A percentile compares a stretch with the other conserved stretches of the same genome.
These are phyloP conservation scores for Camellia granthamiana DNA, from an alignment of 148 eudicot species.

Conservation along the genomic window DNA sequence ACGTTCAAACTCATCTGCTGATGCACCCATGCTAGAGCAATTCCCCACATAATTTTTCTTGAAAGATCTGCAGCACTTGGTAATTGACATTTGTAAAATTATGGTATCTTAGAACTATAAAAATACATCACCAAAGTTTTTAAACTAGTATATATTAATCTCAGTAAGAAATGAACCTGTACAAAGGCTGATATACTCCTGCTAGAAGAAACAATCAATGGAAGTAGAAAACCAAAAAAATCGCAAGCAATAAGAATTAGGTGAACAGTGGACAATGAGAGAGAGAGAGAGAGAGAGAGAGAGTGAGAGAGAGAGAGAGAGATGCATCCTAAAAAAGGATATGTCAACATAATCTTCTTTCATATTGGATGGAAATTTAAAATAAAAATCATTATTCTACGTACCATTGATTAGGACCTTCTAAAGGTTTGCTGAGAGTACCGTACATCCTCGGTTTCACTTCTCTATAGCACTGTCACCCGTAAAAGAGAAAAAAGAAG, in stretches of 20 bases:
- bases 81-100: constrained; percentile 3
- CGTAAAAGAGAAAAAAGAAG: constrained; percentile 6
- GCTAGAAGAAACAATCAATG: constrained; percentile 22
- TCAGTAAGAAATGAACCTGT: constrained; percentile 43
- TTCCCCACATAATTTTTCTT: constrained; percentile 80
- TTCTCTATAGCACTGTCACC: constrained; percentile 74
- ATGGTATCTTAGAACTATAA: background rate
- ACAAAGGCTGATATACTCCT: constrained; percentile 67
- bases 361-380: background rate
- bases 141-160: background rate
- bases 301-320: too few relatives aligned
- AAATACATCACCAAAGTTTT: background rate
- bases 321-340: background rate
- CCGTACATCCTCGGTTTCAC: constrained; percentile 61
- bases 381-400: constrained; percentile 2
- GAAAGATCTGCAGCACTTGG: constrained; percentile 57
- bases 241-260: background rate
- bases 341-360: background rate
- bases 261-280: background rate
- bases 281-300: background rate
- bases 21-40: constrained; percentile 82
- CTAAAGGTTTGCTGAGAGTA: constrained; percentile 63
- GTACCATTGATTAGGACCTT: constrained; percentile 84
- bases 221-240: constrained; percentile 6
- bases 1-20: constrained; percentile 67